These are phyloP conservation scores for Mycena epipterygia DNA, from an alignment of 768 basidiomycete species.

Conservation along the genomic window DNA sequence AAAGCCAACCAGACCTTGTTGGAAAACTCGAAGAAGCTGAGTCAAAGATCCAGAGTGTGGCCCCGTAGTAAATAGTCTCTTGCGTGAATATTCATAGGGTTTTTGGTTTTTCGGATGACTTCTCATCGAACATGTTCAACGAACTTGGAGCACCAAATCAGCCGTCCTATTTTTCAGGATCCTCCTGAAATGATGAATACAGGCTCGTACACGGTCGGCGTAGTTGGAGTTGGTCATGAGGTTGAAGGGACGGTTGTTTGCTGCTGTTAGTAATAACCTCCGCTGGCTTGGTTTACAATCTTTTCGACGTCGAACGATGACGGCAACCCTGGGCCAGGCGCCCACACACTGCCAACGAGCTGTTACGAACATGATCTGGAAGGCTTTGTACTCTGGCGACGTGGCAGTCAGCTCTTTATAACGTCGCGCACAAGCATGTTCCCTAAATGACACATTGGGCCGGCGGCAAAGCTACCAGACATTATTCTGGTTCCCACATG, in stretches of 20 bases:
- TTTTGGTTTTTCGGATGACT: not conserved
- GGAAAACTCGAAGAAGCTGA: not conserved
- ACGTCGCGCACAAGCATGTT: not conserved
- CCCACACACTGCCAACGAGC: not conserved
- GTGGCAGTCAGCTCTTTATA: constrained; percentile 9
- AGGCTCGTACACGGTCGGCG: no score
- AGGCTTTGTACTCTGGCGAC: constrained; percentile 14
- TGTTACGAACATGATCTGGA: constrained; percentile 28
- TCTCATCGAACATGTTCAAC: no score
- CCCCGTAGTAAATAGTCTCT: constrained; percentile 4
- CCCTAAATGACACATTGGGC: not conserved
- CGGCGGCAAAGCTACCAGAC: not conserved
- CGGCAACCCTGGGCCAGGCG: no score
- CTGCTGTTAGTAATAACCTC: no score
- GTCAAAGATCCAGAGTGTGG: constrained; percentile 6
- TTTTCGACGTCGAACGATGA: no score
- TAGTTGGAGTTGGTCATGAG: no score
- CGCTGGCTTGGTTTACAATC: no score
- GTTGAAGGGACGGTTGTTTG: no score
- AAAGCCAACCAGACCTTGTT: constrained; percentile 17
- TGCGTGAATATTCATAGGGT: not conserved
- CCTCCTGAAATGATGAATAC: no score
- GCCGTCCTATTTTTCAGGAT: no score
- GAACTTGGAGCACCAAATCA: no score
- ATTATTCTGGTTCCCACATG: constrained; percentile 14